These are phyloP conservation scores for Pulveroboletus frians DNA, from an alignment of 768 basidiomycete species.

Conservation along the genomic window DNA sequence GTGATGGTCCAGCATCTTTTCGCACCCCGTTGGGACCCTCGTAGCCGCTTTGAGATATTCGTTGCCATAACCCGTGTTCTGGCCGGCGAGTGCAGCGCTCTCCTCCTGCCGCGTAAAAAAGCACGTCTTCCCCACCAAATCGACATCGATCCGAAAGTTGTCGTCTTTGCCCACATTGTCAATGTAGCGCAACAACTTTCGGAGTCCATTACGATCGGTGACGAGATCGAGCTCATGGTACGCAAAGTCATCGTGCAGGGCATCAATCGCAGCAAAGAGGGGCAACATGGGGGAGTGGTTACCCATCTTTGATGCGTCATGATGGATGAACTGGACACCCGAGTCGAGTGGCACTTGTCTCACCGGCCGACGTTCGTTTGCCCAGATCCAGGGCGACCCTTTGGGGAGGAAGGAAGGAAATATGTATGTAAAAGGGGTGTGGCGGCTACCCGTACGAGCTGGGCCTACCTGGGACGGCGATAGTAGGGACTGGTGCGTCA, in stretches of 20 bases:
- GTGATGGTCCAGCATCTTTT: slow-evolving; percentile 51
- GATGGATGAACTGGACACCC: slow-evolving; percentile 48
- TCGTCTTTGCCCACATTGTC: slow-evolving; percentile 19
- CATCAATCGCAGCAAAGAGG: slow-evolving; percentile 55
- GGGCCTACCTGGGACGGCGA: slow-evolving; percentile 45
- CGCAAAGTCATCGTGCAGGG: slow-evolving; percentile 23
- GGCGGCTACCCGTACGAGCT: neutral
- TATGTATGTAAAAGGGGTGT: neutral
- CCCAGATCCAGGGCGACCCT: slow-evolving; percentile 63
- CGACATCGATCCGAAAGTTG: slow-evolving; percentile 65
- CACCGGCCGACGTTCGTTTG: slow-evolving; percentile 41
- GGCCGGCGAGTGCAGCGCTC: neutral
- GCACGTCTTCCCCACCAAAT: slow-evolving; percentile 57
- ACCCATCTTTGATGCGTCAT: slow-evolving; percentile 46
- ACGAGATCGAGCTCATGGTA: slow-evolving; percentile 40
- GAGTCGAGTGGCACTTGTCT: slow-evolving; percentile 51
- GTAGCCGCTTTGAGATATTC: slow-evolving; percentile 61
- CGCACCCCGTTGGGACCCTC: slow-evolving; percentile 42
- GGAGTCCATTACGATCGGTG: slow-evolving; percentile 61
- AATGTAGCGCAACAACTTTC: slow-evolving; percentile 57
- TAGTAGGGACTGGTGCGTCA: slow-evolving; percentile 39
- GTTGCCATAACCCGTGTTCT: slow-evolving; percentile 46
- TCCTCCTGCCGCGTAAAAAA: slow-evolving; percentile 58
- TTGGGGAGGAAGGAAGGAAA: neutral
- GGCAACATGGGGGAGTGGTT: slow-evolving; percentile 43